Conservation (phyloP, 805 yeast genomes). For the Sugiyamaella valdiviana region DNA sequence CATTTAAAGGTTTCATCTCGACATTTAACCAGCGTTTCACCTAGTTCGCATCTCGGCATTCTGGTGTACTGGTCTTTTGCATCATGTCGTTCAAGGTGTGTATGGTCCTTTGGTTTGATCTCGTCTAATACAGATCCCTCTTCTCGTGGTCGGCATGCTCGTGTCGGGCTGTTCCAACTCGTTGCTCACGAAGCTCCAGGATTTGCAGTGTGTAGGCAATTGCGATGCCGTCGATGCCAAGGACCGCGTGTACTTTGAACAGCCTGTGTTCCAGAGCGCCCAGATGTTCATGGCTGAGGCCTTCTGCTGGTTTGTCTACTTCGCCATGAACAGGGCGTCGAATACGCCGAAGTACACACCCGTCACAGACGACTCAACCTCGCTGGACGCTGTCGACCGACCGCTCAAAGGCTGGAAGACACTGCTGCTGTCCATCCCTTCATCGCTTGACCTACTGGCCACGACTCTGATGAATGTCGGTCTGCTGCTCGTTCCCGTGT, state of each 20-base stretch:
- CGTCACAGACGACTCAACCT: slow-evolving; percentile 6
- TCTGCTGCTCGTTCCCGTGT: slow-evolving; percentile 65
- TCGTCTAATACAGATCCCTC: slow-evolving; percentile 4
- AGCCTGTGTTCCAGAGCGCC: slow-evolving; percentile 71
- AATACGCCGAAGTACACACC: slow-evolving; percentile 1
- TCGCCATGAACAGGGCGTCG: slow-evolving; percentile 22
- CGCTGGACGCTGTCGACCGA: slow-evolving; percentile 4
- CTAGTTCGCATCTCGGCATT: too few species aligned
- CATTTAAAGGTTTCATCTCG: neutral
- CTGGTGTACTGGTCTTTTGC: too few species aligned
- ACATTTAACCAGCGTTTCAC: neutral
- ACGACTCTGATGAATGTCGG: slow-evolving; percentile 78
- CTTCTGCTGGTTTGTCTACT: slow-evolving; percentile 41
- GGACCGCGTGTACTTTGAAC: slow-evolving; percentile 53
- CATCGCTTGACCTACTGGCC: slow-evolving; percentile 63
- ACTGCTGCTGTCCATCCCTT: slow-evolving; percentile 49
- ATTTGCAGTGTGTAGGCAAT: slow-evolving; percentile 59
- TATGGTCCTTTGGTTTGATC: neutral
- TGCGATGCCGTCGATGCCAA: slow-evolving; percentile 41
- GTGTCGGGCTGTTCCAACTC: slow-evolving; percentile 69
- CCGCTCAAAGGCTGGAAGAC: slow-evolving; percentile 27
- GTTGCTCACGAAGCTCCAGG: slow-evolving; percentile 67
- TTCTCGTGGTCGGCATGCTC: slow-evolving; percentile 47
- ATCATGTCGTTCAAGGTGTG: neutral
- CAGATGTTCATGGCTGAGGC: slow-evolving; percentile 79